phyloP scores from a whole-genome alignment of 2,329 filamentous ascomycete species.

The Paracoccidioides brasiliensis region DNA sequence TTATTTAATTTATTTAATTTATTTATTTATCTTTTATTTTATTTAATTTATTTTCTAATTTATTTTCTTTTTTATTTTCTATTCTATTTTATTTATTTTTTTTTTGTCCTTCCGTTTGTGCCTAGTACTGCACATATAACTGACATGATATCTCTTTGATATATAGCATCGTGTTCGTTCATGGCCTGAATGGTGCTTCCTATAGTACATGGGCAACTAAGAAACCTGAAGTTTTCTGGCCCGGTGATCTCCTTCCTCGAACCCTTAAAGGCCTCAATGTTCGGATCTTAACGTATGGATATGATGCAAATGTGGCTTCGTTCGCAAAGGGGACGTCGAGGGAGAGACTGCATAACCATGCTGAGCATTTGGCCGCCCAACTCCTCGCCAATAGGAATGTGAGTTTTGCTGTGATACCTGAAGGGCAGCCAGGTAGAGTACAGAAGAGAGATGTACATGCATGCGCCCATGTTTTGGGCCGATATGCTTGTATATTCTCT shows the following conservation, averaged over 20 bases:
- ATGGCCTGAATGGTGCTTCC: conserved; percentile 56
- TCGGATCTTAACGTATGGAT: conserved; percentile 59
- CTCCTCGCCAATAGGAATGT: conserved; percentile 50
- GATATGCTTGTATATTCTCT: too few relatives aligned
- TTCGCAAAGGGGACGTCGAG: conserved; percentile 44
- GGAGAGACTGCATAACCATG: conserved; percentile 57
- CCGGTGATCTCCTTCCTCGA: conserved; percentile 50
- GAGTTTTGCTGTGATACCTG: conserved; percentile 12
- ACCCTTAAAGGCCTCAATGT: conserved; percentile 45
- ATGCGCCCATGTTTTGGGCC: too few relatives aligned
- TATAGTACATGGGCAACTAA: conserved; percentile 48
- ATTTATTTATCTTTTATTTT: too few relatives aligned
- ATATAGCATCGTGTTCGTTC: conserved; percentile 50
- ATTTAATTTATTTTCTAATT: too few relatives aligned
- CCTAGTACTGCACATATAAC: not conserved
- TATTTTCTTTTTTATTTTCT: too few relatives aligned
- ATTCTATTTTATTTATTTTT: too few relatives aligned
- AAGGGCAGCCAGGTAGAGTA: not conserved
- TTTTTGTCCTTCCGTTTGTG: not conserved
- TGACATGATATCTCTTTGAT: not conserved
- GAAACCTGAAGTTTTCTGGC: conserved; percentile 53
- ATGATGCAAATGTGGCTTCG: conserved; percentile 51
- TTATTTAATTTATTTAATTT: too few relatives aligned
- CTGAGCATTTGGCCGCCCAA: conserved; percentile 52
- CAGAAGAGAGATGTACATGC: not conserved